phyloP scores from a whole-genome alignment of 2,329 filamentous ascomycete species.

The Cladorrhinum sp. region DNA sequence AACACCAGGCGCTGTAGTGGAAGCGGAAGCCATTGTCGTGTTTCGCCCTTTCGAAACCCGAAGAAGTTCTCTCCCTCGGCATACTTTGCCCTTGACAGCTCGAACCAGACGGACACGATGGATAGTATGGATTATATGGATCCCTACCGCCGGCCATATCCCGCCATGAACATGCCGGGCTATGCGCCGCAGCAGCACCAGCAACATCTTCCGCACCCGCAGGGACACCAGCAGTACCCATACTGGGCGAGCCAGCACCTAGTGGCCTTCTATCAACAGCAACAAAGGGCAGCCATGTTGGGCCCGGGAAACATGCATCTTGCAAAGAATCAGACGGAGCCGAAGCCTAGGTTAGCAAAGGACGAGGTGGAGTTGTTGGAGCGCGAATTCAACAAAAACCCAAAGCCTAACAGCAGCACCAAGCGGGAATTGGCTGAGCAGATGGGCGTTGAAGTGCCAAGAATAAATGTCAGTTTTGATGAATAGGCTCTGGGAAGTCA shows the following conservation, averaged over 20 bases:
- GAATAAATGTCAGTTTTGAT: conserved; percentile 54
- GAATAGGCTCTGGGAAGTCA: background rate
- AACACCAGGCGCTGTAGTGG: background rate
- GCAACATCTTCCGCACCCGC: conserved; percentile 5
- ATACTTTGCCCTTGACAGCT: background rate
- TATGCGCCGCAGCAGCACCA: conserved; percentile 19
- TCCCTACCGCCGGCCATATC: conserved; percentile 24
- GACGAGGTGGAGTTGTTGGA: conserved; percentile 59
- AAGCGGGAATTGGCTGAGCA: conserved; percentile 60
- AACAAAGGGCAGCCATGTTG: conserved; percentile 24
- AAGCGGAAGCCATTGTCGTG: background rate
- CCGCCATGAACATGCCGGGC: conserved; percentile 17
- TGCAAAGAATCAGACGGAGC: conserved; percentile 36
- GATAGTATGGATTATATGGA: conserved; percentile 28
- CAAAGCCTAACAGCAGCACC: conserved; percentile 60
- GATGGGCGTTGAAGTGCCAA: conserved; percentile 60
- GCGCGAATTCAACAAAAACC: conserved; percentile 60
- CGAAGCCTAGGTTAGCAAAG: conserved; percentile 54
- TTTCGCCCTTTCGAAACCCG: background rate
- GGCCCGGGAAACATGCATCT: conserved; percentile 25
- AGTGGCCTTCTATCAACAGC: conserved; percentile 28
- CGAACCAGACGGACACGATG: conserved; percentile 11
- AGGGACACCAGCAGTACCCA: conserved; percentile 15
- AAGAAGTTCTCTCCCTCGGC: conserved; percentile 1
- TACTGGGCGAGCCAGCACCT: conserved; percentile 26